Evolutionary conservation across 1,139 yeast species (phyloP).

Genomic region (Hyphopichia khmerensis): DNA sequence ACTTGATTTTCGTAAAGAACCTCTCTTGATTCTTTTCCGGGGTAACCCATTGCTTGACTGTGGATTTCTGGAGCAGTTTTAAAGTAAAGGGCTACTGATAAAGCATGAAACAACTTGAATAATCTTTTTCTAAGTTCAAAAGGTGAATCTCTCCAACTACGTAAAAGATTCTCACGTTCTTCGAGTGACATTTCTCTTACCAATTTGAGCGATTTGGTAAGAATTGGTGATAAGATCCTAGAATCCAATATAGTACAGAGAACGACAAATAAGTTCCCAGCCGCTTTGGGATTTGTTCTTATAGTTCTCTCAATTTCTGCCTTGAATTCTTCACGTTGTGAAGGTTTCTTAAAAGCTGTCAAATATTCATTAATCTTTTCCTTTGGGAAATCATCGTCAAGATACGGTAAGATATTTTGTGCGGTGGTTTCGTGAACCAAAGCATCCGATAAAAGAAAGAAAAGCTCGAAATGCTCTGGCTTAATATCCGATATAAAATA

Average conservation of each 20-base stretch:
- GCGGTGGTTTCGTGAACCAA: conserved; percentile 34
- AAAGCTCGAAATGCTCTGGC: conserved; percentile 21
- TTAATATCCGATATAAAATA: neutral
- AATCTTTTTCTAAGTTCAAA: conserved; percentile 27
- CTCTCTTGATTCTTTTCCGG: conserved; percentile 31
- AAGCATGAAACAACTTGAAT: conserved; percentile 22
- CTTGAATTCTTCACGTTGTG: conserved; percentile 28
- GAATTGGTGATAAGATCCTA: conserved; percentile 32
- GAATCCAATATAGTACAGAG: conserved; percentile 28
- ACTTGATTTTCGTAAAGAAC: conserved; percentile 26
- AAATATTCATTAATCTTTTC: conserved; percentile 35
- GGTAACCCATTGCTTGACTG: conserved; percentile 33
- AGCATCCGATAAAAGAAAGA: conserved; percentile 34
- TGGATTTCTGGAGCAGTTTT: conserved; percentile 34
- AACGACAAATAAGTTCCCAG: conserved; percentile 23
- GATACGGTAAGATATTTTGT: conserved; percentile 22
- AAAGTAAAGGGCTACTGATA: conserved; percentile 24
- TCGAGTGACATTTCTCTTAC: conserved; percentile 36
- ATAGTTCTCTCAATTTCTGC: conserved; percentile 17
- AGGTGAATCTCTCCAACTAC: conserved; percentile 41
- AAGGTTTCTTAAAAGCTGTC: conserved; percentile 26
- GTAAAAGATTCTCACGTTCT: conserved; percentile 29
- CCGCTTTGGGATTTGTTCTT: conserved; percentile 14
- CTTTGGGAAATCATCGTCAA: conserved; percentile 26
- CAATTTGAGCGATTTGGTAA: conserved; percentile 35